Conservation (phyloP, 805 yeast genomes). For the Isabelozyma heimii region DNA sequence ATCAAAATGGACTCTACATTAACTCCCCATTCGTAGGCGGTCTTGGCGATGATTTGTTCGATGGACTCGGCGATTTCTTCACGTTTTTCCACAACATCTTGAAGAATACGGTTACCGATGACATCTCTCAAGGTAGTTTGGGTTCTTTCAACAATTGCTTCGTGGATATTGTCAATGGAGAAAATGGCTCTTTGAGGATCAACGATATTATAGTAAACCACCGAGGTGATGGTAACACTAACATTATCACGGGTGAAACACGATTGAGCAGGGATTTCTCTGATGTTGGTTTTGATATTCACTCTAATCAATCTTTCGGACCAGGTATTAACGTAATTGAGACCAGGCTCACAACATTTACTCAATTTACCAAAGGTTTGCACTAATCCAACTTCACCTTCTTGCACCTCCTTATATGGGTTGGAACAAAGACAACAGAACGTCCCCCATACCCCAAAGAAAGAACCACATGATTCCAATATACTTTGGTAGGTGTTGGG, state of each 20-base stretch:
- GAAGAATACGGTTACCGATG: slow-evolving; percentile 61
- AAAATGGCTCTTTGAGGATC: slow-evolving; percentile 67
- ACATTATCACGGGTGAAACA: slow-evolving; percentile 75
- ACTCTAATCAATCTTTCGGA: slow-evolving; percentile 53
- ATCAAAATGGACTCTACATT: slow-evolving; percentile 64
- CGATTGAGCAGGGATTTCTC: slow-evolving; percentile 63
- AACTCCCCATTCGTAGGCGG: slow-evolving; percentile 72
- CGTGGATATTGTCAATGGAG: slow-evolving; percentile 51
- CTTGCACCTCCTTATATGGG: slow-evolving; percentile 58
- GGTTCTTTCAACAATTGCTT: slow-evolving; percentile 62
- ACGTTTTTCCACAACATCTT: slow-evolving; percentile 70
- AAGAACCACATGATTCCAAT: slow-evolving; percentile 39
- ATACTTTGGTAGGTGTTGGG: slow-evolving; percentile 41
- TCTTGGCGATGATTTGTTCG: slow-evolving; percentile 55
- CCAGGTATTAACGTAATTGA: slow-evolving; percentile 62
- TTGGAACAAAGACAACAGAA: slow-evolving; percentile 58
- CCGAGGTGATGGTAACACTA: slow-evolving; percentile 59
- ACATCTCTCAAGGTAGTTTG: slow-evolving; percentile 74
- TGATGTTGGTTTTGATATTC: slow-evolving; percentile 54
- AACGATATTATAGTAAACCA: slow-evolving; percentile 61
- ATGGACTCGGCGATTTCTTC: slow-evolving; percentile 69
- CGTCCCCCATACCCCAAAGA: slow-evolving; percentile 53
- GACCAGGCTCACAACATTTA: slow-evolving; percentile 67
- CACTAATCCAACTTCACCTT: slow-evolving; percentile 68
- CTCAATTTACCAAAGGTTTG: slow-evolving; percentile 66